Evolutionary conservation across 208 protist genomes (phyloP).

Genomic region (Crithidia fasciculata): DNA sequence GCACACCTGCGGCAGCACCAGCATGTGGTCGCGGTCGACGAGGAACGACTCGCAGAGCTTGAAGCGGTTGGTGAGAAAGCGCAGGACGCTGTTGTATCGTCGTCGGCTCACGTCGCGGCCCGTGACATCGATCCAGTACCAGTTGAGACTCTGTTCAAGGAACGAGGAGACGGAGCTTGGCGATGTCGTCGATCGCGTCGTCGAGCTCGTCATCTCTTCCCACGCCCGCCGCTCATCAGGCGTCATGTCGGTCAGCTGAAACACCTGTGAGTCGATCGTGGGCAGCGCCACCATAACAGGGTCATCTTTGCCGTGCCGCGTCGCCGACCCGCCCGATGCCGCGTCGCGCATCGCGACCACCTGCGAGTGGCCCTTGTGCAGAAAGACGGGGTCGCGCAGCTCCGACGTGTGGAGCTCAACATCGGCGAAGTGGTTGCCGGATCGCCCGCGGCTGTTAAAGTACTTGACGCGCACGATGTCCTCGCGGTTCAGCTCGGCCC

Average conservation of each 20-base stretch:
- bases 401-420: conserved; percentile 69
- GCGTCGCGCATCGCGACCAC: neutral
- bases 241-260: conserved; percentile 23
- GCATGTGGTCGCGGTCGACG: conserved; percentile 75
- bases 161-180: conserved; percentile 47
- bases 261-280: conserved; percentile 21
- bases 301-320: neutral
- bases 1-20: conserved; percentile 80
- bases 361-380: conserved; percentile 51
- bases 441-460: conserved; percentile 83
- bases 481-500: conserved; percentile 39
- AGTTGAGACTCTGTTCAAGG: conserved; percentile 87
- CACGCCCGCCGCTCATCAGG: conserved; percentile 37
- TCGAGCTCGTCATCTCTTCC: conserved; percentile 34
- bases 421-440: conserved; percentile 54
- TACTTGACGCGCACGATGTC: conserved; percentile 71
- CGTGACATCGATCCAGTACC: conserved; percentile 88
- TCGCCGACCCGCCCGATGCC: neutral
- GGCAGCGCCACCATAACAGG: conserved; percentile 2
- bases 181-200: conserved; percentile 14
- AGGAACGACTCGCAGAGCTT: conserved; percentile 83
- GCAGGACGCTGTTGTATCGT: conserved; percentile 71
- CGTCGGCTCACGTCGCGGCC: conserved; percentile 61
- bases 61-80: conserved; percentile 67
- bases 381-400: conserved; percentile 61